Base-by-base conservation (phyloP, 1,284 basidiomycete genomes). In the Calocybe gambosa region DNA sequence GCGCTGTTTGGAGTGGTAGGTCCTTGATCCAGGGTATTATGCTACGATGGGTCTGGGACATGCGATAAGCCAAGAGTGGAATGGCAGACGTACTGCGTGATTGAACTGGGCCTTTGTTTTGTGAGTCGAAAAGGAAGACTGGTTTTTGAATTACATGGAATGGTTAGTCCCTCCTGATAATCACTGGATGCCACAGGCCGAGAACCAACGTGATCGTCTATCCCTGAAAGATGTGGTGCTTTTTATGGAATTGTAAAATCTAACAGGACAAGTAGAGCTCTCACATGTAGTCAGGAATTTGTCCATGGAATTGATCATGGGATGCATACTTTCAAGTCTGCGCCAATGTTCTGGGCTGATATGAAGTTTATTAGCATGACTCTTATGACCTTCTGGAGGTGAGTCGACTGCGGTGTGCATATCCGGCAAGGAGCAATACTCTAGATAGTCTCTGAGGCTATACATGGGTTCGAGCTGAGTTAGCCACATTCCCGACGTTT, bases 1-100 rank as follows among this genome's bases (percentile, higher is more conserved):
- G 73, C 2, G 69, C 67, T 8, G 77, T 82, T 56, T 72, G 68
- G 16, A 86, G 60, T 3, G 81, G 78, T 38, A 77, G 65, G 45
- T 68, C 67, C 34, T 73, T 68, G 21, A 84, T 45, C 67, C 69
- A 69, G 18, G 62, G 57, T 19, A 55, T 47, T 38, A 70, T 50
- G 20, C 68, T 72, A 25, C 16, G 7, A 16, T 15, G 8, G 28
- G 15, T 34, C 16, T 15, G 39, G 3, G 15, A 39, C 28, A 34
- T 39, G 16, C 31, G 13, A 47, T 34, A 5, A 20, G 26, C 9
- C 7, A 23, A 13, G 12, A 29, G 20, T 36, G 43, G n/a, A 7
- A 12, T 36, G 18, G 18, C n/a, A 10, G 19, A 41, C 59, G 26
- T 56, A 74, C 74, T 69, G 64, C 36, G 63, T 58, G 23, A 74